phyloP scores from a whole-genome alignment of 495 filamentous ascomycete genomes.

The Parathielavia hyrcaniae region DNA sequence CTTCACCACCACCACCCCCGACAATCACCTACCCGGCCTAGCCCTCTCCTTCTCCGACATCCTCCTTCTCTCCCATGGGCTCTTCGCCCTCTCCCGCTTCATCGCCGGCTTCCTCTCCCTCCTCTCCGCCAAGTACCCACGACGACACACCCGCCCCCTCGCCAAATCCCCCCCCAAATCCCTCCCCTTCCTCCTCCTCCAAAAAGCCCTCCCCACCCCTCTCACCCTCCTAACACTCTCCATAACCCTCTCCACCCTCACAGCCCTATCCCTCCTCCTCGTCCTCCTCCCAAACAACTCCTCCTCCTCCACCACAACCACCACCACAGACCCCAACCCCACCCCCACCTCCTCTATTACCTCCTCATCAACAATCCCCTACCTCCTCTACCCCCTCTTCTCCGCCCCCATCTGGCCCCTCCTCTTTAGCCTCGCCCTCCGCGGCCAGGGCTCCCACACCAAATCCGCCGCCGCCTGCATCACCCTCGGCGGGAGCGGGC shows the following conservation, averaged over 20 bases:
- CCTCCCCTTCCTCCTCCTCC: slow-evolving; percentile 18
- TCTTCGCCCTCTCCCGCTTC: slow-evolving; percentile 47
- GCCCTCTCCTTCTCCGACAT: slow-evolving; percentile 51
- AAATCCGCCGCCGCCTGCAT: slow-evolving; percentile 63
- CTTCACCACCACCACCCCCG: neutral
- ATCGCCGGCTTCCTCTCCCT: slow-evolving; percentile 44
- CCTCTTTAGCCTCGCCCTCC: slow-evolving; percentile 61
- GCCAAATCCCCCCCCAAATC: too few relatives aligned
- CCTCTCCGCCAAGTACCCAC: slow-evolving; percentile 44
- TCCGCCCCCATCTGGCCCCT: slow-evolving; percentile 67
- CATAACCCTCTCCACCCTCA: slow-evolving; percentile 41
- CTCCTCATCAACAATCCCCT: slow-evolving; percentile 48
- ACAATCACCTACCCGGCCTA: neutral
- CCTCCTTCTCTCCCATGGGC: slow-evolving; percentile 42
- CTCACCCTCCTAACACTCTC: slow-evolving; percentile 49
- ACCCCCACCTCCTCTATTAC: slow-evolving; percentile 59
- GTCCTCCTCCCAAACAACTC: slow-evolving; percentile 20
- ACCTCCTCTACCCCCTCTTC: slow-evolving; percentile 57
- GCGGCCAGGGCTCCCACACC: slow-evolving; percentile 63
- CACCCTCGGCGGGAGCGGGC: slow-evolving; percentile 60
- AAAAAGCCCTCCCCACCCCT: slow-evolving; percentile 45
- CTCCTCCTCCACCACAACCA: slow-evolving; percentile 15
- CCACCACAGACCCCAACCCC: neutral
- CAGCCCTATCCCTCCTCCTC: slow-evolving; percentile 44
- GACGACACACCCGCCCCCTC: too few relatives aligned